Base-by-base conservation (phyloP, 371 early-diverging fungal genomes). In the Apophysomyces trapeziformis region DNA sequence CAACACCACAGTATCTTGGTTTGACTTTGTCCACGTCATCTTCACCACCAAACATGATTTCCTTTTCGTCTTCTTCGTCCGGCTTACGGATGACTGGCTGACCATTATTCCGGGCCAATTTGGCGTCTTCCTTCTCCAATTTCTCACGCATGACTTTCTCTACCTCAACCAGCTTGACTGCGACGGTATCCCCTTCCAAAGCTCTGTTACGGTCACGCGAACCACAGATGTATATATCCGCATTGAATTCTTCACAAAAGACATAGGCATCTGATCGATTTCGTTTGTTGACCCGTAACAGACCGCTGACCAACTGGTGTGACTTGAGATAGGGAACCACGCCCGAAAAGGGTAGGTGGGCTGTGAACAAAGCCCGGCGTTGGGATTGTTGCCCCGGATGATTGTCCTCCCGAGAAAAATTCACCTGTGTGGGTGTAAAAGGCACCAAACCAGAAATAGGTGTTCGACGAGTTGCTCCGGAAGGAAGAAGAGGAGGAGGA, bases 191-290 rank as follows among this genome's bases (percentile, higher is more conserved):
- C 11, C 94, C 94, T 50, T 93, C 92, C 38, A 95, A 70, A 0
- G 96, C 95, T 36, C 96, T 89, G 75, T 96, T 96, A 18, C 95
- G 90, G 57, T 85, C 82, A 44, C 79, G 76, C 46, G 87, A 86
- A 13, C 94, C 94, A 58, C 86, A 90, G 21, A 95, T 90, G 68
- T 90, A 92, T n/a, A 93, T 86, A 68, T 93, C 92, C 9, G 81
- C 78, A 66, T 83, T 85, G 45, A 82, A 71, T 2, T 83, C 83
- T 38, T 88, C 89, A 11, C 86, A 84, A 16, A 92, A 87, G 26
- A 94, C 95, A 76, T 96, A 96, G 32, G 93, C 94, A 65, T 95
- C 93, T 21, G 82, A 85, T 16, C 92, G 84, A 68, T 90, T 90
- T 58, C 89, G 84, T 54, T 90, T 91, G 80, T 93, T 96, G 69